Evolutionary conservation across 129 eudicot species (phyloP).

Genomic region (Flaveria ramosissima): DNA sequence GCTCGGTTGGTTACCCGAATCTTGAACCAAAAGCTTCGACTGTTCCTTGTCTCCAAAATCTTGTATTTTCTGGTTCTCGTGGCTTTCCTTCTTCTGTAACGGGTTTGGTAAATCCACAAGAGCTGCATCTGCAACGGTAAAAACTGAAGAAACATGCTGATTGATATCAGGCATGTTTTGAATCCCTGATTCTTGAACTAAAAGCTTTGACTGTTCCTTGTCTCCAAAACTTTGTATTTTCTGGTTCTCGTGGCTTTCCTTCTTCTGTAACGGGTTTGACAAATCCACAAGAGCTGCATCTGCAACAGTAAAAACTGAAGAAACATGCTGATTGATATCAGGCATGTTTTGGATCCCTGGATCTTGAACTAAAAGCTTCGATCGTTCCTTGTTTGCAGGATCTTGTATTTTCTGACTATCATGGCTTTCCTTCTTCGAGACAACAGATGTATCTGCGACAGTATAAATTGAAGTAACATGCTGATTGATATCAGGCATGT

Average conservation of each 20-base stretch:
- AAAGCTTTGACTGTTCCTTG: slow-evolving; percentile 21
- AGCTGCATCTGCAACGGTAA: slow-evolving; percentile 35
- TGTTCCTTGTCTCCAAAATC: slow-evolving; percentile 20
- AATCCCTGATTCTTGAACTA: slow-evolving; percentile 15
- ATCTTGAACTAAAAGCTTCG: slow-evolving; percentile 20
- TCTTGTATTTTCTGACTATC: slow-evolving; percentile 30
- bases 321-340: slow-evolving; percentile 30
- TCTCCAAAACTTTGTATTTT: slow-evolving; percentile 30
- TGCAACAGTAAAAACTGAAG: slow-evolving; percentile 36
- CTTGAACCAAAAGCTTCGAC: slow-evolving; percentile 29
- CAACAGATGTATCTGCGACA: slow-evolving; percentile 32
- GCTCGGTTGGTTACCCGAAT: slow-evolving; percentile 44
- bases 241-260: neutral
- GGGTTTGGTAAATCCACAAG: slow-evolving; percentile 13
- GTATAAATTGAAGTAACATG: slow-evolving; percentile 34
- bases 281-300: slow-evolving; percentile 29
- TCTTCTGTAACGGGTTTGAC: slow-evolving; percentile 15
- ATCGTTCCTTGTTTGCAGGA: slow-evolving; percentile 30
- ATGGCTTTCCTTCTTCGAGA: slow-evolving; percentile 34
- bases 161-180: slow-evolving; percentile 31
- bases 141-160: slow-evolving; percentile 35
- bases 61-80: neutral
- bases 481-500: slow-evolving; percentile 33
- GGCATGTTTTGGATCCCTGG: slow-evolving; percentile 23
- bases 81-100: slow-evolving; percentile 18